Evolutionary conservation across 768 basidiomycete species (phyloP).

Genomic region (Lactarius evosmus): DNA sequence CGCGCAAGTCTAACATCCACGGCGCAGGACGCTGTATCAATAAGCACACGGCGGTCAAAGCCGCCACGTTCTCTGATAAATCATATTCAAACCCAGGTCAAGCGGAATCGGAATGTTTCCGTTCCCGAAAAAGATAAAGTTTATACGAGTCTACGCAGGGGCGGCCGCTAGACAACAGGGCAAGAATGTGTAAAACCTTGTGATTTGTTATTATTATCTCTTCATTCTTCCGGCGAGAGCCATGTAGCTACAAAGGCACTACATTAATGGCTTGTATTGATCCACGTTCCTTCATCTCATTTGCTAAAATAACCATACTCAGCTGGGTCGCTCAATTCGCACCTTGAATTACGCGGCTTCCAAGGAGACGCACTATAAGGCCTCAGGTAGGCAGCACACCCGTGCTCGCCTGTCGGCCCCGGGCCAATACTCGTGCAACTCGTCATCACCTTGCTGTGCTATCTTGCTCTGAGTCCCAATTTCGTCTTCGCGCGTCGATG

Average conservation of each 20-base stretch:
- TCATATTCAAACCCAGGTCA: background rate
- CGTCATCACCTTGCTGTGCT: background rate
- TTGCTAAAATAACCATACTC: background rate
- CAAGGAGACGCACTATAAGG: background rate
- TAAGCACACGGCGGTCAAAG: background rate
- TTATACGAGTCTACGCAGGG: background rate
- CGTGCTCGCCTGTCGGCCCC: background rate
- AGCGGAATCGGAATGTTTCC: background rate
- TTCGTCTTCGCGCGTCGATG: background rate
- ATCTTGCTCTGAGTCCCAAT: background rate
- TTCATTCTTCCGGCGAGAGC: background rate
- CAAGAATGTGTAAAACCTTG: background rate
- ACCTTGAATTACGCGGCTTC: background rate
- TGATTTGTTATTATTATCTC: background rate
- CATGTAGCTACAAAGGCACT: background rate
- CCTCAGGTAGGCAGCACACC: background rate
- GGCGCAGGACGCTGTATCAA: background rate
- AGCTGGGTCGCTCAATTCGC: background rate
- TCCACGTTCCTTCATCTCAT: background rate
- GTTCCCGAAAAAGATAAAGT: background rate
- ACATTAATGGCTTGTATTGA: background rate
- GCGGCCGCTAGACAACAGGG: background rate
- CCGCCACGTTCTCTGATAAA: background rate
- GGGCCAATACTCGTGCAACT: background rate
- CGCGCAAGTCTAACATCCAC: slow-evolving; percentile 3